A percentile compares a stretch with the other conserved stretches of the same genome.
phyloP scores from a whole-genome alignment of 176 grass and related monocot species.

The Raddia distichophylla region DNA sequence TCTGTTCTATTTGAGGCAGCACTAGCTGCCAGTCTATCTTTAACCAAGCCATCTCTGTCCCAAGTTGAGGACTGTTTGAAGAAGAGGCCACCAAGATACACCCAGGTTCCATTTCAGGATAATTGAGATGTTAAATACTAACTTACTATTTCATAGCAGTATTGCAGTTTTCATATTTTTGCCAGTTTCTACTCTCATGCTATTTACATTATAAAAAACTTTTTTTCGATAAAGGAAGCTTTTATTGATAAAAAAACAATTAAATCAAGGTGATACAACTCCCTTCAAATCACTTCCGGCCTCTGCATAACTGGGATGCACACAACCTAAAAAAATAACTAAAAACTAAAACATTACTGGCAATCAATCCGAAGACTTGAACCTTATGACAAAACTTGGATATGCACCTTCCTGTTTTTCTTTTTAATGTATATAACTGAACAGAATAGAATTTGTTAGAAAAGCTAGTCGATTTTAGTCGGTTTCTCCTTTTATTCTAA shows the following conservation, averaged over 20 bases:
- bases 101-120: background rate
- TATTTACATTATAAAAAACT: background rate
- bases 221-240: too few species aligned
- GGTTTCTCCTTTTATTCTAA: background rate
- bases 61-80: constrained; percentile 73
- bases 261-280: too few species aligned
- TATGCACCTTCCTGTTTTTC: background rate
- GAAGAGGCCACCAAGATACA: constrained; percentile 77
- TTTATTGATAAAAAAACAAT: too few species aligned
- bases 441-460: background rate
- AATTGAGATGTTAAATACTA: background rate
- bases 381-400: too few species aligned
- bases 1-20: constrained; percentile 88
- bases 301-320: too few species aligned
- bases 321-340: too few species aligned
- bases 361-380: too few species aligned
- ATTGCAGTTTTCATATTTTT: background rate
- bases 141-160: constrained; percentile 34
- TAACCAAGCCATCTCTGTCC: constrained; percentile 78
- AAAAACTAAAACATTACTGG: too few species aligned
- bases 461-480: background rate
- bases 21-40: constrained; percentile 74
- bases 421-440: background rate
- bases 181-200: background rate
- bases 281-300: too few species aligned